Evolutionary conservation across 176 grass and related monocot species (phyloP).

Genomic region (Pontederia paniculata): DNA sequence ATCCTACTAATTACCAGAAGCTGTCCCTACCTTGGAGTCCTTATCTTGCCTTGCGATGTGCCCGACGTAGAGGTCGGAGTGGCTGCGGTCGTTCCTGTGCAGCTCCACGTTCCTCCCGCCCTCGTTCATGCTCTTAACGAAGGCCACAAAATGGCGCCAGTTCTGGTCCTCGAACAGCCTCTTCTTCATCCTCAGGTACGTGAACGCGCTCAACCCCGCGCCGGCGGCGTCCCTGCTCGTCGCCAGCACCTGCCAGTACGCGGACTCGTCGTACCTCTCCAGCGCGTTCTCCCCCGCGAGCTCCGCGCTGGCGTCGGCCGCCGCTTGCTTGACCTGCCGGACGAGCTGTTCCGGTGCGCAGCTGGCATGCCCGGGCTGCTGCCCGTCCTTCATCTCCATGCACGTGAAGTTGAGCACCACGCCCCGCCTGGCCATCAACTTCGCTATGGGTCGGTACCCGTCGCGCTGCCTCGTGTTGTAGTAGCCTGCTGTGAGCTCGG

Average conservation of each 20-base stretch:
- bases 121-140: constrained; percentile 62
- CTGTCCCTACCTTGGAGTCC: constrained; percentile 1
- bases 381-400: constrained; percentile 95
- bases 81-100: constrained; percentile 46
- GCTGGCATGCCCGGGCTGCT: constrained; percentile 60
- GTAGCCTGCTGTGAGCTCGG: constrained; percentile 93
- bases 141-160: constrained; percentile 77
- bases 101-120: constrained; percentile 30
- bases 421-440: constrained; percentile 47
- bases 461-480: constrained; percentile 70
- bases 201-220: constrained; percentile 59
- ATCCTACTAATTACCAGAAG: not conserved
- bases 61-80: constrained; percentile 87
- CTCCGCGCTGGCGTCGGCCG: constrained; percentile 28
- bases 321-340: constrained; percentile 45
- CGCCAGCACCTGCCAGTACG: constrained; percentile 50
- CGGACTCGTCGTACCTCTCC: constrained; percentile 74
- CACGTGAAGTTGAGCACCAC: constrained; percentile 90
- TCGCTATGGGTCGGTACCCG: constrained; percentile 63
- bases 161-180: constrained; percentile 73
- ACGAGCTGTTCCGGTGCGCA: constrained; percentile 73
- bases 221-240: constrained; percentile 25
- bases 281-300: constrained; percentile 91
- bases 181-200: constrained; percentile 81
- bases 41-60: constrained; percentile 31